A percentile compares a stretch with the other conserved stretches of the same genome.
Evolutionary conservation across 2,329 filamentous ascomycete genomes (phyloP).

Genomic region (Microcyclosporella mali): DNA sequence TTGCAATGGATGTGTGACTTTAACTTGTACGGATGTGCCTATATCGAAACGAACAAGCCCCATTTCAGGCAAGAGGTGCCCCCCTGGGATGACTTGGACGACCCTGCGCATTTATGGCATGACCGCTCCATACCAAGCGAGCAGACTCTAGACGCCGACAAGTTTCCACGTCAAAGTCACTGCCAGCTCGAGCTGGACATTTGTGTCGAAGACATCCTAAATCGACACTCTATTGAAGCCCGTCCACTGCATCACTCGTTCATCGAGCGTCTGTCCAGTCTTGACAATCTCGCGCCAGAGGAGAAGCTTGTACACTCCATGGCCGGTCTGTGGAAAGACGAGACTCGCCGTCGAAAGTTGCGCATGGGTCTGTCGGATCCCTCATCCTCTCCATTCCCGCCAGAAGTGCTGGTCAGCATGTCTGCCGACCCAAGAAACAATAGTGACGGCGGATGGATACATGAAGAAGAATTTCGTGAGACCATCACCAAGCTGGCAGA

Average conservation of each 20-base stretch:
- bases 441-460: constrained; percentile 78
- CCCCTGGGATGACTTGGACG: constrained; percentile 56
- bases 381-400: constrained; percentile 68
- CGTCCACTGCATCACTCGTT: constrained; percentile 85
- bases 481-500: constrained; percentile 58
- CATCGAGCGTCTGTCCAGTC: constrained; percentile 56
- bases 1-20: constrained; percentile 98
- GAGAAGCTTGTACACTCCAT: constrained; percentile 89
- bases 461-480: constrained; percentile 74
- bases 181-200: constrained; percentile 88
- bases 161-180: constrained; percentile 72
- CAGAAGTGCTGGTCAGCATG: constrained; percentile 80
- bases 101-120: constrained; percentile 68
- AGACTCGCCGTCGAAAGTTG: constrained; percentile 70
- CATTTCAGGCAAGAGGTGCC: constrained; percentile 73
- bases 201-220: constrained; percentile 79
- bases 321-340: constrained; percentile 87
- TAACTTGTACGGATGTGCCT: constrained; percentile 90
- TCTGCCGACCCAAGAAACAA: constrained; percentile 72
- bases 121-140: constrained; percentile 59
- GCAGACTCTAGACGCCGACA: constrained; percentile 55
- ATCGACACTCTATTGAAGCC: constrained; percentile 67
- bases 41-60: constrained; percentile 64
- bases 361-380: constrained; percentile 60
- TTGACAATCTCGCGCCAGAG: constrained; percentile 53